Evolutionary conservation across 2,329 filamentous ascomycete species (phyloP), one percentile per base, ranked within the genome.

Genomic region (Epichloe sylvatica): DNA sequence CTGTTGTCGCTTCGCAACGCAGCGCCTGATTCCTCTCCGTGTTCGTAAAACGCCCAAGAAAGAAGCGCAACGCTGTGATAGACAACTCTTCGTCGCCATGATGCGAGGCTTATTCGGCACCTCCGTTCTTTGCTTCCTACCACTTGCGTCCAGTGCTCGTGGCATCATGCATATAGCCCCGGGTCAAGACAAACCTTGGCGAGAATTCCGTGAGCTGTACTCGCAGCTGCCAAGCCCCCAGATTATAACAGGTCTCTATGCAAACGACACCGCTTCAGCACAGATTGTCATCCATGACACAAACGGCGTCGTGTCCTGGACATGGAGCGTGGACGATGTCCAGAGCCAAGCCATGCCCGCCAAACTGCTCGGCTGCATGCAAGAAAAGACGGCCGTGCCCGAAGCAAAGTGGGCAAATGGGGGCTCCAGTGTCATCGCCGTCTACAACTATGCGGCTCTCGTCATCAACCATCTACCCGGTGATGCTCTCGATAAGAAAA

Each of bases 381-480:
- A 45, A 23, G 25, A 40, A 33, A 45, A 38, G 17, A 21, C 11
- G 3, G 45, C 35, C 4, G 45, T 39, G 17, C 45, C 45, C 12
- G 45, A 46, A 6, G 36, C 19, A 19, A 46, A 46, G 21, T 49
- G 48, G 48, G 48, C 43, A 6, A 40, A 49, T 9, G 25, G 42
- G 5, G 48, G 48, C 19, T 9, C 34, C n/a, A 49, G 43, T 37
- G 37, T 49, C 34, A 3, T 49, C 3, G 21, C 48, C 1, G 15
- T 49, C 13, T 33, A 45, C 36, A 33, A 33, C 8, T 30, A 15
- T 8, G 48, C 43, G 9, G 48, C 42, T 11, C 17, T 49, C 37
- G 25, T 49, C 23, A 49, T 49, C 15, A 49, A 49, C n/a, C 37
- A 49, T 45, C 36, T 21, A 2, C 48, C 48, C 5, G 48, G 48